phyloP scores from a whole-genome alignment of 1,139 yeast genomes.

The Geotrichum carabidarum region DNA sequence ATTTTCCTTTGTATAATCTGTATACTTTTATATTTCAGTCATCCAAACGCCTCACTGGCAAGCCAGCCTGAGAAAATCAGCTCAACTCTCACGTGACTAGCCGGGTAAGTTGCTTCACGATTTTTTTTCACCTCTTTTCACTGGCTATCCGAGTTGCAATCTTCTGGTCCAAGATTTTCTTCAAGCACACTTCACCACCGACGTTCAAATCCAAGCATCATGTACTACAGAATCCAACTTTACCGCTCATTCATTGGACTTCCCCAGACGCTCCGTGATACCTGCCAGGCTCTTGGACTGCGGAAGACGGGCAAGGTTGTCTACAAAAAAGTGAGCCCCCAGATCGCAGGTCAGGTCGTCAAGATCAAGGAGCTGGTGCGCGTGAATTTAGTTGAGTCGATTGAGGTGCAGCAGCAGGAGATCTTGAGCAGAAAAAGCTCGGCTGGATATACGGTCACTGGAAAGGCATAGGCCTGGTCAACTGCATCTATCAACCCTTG shows the following conservation, averaged over 20 bases:
- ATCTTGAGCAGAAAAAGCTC: constrained; percentile 14
- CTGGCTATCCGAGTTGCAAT: too few relatives aligned
- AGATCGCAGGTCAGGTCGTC: constrained; percentile 79
- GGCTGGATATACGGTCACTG: constrained; percentile 14
- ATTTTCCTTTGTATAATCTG: too few relatives aligned
- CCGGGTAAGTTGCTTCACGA: too few relatives aligned
- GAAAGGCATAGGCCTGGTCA: neutral
- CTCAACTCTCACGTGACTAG: too few relatives aligned
- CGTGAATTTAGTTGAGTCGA: constrained; percentile 61
- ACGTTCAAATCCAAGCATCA: constrained; percentile 12
- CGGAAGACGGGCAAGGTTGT: constrained; percentile 66
- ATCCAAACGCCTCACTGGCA: too few relatives aligned
- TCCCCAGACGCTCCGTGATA: constrained; percentile 61
- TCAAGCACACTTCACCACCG: too few relatives aligned
- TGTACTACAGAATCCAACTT: constrained; percentile 65
- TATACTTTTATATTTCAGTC: too few relatives aligned
- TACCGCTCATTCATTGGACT: constrained; percentile 79
- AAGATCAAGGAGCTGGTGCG: constrained; percentile 83
- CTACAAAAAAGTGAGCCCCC: constrained; percentile 68
- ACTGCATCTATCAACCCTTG: neutral
- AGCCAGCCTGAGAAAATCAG: too few relatives aligned
- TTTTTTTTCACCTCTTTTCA: too few relatives aligned
- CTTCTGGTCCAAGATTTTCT: too few relatives aligned
- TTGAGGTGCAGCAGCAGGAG: constrained; percentile 11
- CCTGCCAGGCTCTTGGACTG: constrained; percentile 70